Percentiles rank a stretch among this genome's conserved stretches.
phyloP scores from a whole-genome alignment of 2,329 filamentous ascomycete genomes.

The Botryotinia convoluta region DNA sequence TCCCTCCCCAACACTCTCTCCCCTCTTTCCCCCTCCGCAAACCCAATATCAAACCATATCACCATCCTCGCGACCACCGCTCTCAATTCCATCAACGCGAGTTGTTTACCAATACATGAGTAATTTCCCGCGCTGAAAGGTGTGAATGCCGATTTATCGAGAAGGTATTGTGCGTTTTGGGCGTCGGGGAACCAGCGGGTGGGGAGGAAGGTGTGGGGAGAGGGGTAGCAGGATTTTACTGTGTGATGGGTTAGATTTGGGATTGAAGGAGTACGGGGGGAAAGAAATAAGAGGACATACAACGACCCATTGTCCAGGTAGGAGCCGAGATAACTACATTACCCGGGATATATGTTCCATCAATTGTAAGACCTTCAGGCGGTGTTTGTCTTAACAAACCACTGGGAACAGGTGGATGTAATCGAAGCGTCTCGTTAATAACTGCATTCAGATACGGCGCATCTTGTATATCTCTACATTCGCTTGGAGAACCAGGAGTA shows the following conservation, averaged over 20 bases:
- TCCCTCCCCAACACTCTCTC: not conserved
- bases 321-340: slow-evolving; percentile 22
- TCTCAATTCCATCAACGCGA: slow-evolving; percentile 39
- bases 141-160: slow-evolving; percentile 33
- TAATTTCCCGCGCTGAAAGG: slow-evolving; percentile 35
- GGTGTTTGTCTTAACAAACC: slow-evolving; percentile 40
- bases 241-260: not conserved
- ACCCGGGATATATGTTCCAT: slow-evolving; percentile 21
- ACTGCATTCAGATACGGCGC: slow-evolving; percentile 25
- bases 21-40: not conserved
- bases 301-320: slow-evolving; percentile 23
- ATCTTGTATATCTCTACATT: slow-evolving; percentile 14
- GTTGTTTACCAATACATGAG: slow-evolving; percentile 36
- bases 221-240: slow-evolving; percentile 19
- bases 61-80: slow-evolving; percentile 27
- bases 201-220: slow-evolving; percentile 35
- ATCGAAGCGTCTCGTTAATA: slow-evolving; percentile 28
- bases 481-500: slow-evolving; percentile 18
- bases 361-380: slow-evolving; percentile 35
- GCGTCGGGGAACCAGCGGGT: slow-evolving; percentile 34
- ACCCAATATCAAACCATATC: not conserved
- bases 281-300: slow-evolving; percentile 8
- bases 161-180: slow-evolving; percentile 22
- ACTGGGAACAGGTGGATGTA: slow-evolving; percentile 23
- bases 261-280: too few species aligned